These are phyloP conservation scores for Athelia sp. DNA, from an alignment of 1,284 basidiomycete genomes.

Conservation along the genomic window DNA sequence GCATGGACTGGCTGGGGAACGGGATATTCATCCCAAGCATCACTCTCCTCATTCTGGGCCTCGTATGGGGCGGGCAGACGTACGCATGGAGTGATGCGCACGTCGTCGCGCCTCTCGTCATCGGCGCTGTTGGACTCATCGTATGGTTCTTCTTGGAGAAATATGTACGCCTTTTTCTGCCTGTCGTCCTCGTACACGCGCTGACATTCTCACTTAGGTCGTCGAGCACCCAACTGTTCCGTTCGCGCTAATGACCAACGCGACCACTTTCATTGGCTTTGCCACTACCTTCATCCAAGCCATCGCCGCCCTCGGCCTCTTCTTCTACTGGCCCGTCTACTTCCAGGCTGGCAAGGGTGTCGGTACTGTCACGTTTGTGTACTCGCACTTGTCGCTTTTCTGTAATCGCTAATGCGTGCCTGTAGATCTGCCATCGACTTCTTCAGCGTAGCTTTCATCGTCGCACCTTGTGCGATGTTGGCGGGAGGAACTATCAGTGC, in stretches of 20 bases:
- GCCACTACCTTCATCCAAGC: background rate
- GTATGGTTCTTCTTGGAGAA: no score
- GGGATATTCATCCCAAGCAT: conserved; percentile 5
- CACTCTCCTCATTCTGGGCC: no score
- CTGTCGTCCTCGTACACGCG: no score
- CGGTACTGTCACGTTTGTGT: no score
- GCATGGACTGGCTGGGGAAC: background rate
- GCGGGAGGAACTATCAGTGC: background rate
- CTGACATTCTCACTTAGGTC: no score
- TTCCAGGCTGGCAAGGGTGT: background rate
- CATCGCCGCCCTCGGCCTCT: background rate
- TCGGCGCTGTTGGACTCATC: no score
- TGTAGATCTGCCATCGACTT: background rate
- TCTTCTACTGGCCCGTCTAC: background rate
- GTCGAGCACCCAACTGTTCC: background rate
- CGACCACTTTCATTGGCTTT: background rate
- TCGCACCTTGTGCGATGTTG: background rate
- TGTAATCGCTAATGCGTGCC: no score
- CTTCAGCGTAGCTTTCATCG: background rate
- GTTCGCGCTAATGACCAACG: background rate
- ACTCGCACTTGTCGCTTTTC: no score
- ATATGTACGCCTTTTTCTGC: no score
- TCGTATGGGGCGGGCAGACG: no score
- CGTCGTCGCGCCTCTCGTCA: no score
- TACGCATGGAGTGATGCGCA: no score